A percentile compares a stretch with the other conserved stretches of the same genome.
phyloP scores from a whole-genome alignment of 2,329 filamentous ascomycete species.

The Arthrobotrys sphaeroides region DNA sequence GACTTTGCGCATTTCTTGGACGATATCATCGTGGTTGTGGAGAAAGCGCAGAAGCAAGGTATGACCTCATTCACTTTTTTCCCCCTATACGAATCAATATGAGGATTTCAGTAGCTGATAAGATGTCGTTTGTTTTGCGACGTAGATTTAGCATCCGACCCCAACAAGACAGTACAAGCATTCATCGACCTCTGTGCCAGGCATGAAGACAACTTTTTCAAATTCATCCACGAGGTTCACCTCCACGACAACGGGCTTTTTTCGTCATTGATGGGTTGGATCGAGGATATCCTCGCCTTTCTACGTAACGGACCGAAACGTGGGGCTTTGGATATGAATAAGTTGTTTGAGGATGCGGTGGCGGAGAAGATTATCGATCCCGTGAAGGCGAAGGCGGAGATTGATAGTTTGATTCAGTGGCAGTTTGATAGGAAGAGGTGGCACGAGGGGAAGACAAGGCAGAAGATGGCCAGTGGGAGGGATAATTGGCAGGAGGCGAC shows the following conservation, averaged over 20 bases:
- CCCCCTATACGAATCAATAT: too few relatives aligned
- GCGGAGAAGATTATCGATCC: constrained; percentile 75
- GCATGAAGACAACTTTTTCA: constrained; percentile 97
- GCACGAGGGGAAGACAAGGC: constrained; percentile 96
- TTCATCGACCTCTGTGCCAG: constrained; percentile 97
- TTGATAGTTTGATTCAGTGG: constrained; percentile 88
- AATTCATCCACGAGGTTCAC: constrained; percentile 98
- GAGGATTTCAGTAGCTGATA: background rate
- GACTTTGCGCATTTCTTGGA: constrained; percentile 94
- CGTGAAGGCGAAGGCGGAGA: constrained; percentile 77
- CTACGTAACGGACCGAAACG: constrained; percentile 84
- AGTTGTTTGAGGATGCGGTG: constrained; percentile 82
- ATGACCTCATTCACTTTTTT: background rate
- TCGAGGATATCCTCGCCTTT: constrained; percentile 94
- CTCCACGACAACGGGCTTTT: constrained; percentile 96
- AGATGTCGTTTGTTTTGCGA: background rate
- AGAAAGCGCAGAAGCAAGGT: constrained; percentile 70
- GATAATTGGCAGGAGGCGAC: constrained; percentile 66
- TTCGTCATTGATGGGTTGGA: constrained; percentile 94
- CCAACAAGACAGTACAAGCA: constrained; percentile 96
- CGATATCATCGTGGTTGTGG: constrained; percentile 85
- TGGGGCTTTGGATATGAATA: constrained; percentile 92
- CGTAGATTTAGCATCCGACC: constrained; percentile 85
- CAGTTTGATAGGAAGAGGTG: constrained; percentile 96
- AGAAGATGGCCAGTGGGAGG: constrained; percentile 96